Evolutionary conservation across 2,329 filamentous ascomycete species (phyloP), one percentile per base, ranked within the genome.

Genomic region (Clarireedia monteithiana): DNA sequence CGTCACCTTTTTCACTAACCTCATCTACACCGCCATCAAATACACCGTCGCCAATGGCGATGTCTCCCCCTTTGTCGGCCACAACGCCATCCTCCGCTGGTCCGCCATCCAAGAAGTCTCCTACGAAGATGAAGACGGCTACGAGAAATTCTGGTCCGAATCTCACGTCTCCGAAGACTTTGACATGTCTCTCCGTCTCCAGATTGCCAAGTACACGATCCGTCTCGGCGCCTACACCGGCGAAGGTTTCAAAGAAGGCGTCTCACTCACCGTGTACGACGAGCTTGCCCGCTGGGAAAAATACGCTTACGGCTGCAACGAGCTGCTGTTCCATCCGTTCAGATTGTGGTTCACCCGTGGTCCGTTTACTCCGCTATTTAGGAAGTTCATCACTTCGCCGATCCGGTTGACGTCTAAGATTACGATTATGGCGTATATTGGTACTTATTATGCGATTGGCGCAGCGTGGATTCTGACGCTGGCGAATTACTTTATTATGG

Each of bases 261-360:
- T 92, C 53, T 91, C 88, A 1, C 75, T 92, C 55, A 92, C 88
- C 0, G 87, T 92, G 7, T 91, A 92, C 67, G 88, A 92, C 70
- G 89, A 92, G 70, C 77, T 92, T 58, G 85, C 87, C 1, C 85
- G 88, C 56, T 92, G 89, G 88, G 88, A 92, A 68, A 92, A 92
- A 72, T 91, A 91, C 68, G 89, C 88, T 2, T 91, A 90, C 65
- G 88, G 88, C 39, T 91, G 89, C 72, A 89, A 88, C 69, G 88
- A 91, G 73, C 76, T 92, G 56, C 77, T 92, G 56, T 92, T 94
- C 75, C 80, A 92, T 67, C 89, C 88, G 3, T 75, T 92, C 58
- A 79, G 81, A 59, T 83, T 82, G 63, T 92, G 89, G 89, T 69
- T 83, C 47, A 83, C 78, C 68, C 80, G 78, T 14, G 89, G 89